Evolutionary conservation across 257 asterid genomes (phyloP), one percentile per base, ranked within the genome.

Genomic region (Verbascum thapsus): DNA sequence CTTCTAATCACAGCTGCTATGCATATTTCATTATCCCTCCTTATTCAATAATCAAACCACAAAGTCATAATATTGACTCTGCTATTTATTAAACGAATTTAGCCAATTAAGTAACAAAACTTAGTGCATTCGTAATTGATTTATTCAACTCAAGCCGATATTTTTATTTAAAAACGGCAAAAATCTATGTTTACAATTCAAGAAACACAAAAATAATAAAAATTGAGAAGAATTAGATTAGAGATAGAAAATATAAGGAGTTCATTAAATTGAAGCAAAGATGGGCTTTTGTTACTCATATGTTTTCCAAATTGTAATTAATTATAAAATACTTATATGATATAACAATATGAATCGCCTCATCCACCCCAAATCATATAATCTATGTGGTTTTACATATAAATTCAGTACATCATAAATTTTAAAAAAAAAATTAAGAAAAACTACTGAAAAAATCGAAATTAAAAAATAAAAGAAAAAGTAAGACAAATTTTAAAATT

Each of bases 1-100:
- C 90, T 45, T 73, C 73, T 47, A 43, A 51, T 63, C 80, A 81
- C 85, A 83, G 76, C 86, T n/a, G n/a, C n/a, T 75, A 61, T 77
- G 74, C n/a, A n/a, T 8, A 5, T 10, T 48, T 67, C 39, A 20
- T 10, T 47, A 40, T 47, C 53, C 76, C 74, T 56, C 30, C n/a
- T n/a, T n/a, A n/a, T n/a, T n/a, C 53, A 13, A 62, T 45, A 41
- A 26, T 58, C 50, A 35, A 30, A 41, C 64, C 23, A 61, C 3
- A n/a, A n/a, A n/a, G n/a, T n/a, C n/a, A n/a, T n/a, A n/a, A n/a
- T n/a, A n/a, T n/a, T 32, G 12, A 2, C 42, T 11, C 5, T 3
- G 2, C 15, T 3, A 22, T 11, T 26, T 34, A 8, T 26, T 26
- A 26, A 26, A 5, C 32, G 32, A 26, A 26, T 1, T 26, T 26